Percentiles rank a stretch among this genome's conserved stretches.
Evolutionary conservation across 2,329 filamentous ascomycete species (phyloP).

Genomic region (Epichloe festucae): DNA sequence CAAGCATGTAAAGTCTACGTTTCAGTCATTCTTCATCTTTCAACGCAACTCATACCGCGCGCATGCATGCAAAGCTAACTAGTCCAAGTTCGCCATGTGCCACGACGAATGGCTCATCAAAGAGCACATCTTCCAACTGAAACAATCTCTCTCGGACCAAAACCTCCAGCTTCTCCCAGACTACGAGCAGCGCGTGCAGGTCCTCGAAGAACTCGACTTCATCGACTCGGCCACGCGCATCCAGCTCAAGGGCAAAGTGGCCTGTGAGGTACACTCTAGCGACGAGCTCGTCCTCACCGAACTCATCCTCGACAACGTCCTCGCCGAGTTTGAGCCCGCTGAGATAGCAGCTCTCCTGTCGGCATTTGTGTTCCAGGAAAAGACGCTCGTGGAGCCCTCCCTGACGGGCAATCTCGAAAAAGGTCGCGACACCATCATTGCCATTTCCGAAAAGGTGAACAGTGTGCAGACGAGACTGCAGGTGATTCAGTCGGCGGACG

Average conservation of each 20-base stretch:
- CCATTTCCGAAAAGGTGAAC: constrained; percentile 87
- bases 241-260: constrained; percentile 94
- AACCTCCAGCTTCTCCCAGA: constrained; percentile 92
- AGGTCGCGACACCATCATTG: constrained; percentile 74
- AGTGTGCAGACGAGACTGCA: constrained; percentile 79
- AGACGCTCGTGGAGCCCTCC: constrained; percentile 70
- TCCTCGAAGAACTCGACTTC: constrained; percentile 83
- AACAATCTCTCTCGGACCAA: constrained; percentile 85
- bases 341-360: constrained; percentile 93
- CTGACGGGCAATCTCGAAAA: constrained; percentile 71
- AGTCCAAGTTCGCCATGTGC: constrained; percentile 74
- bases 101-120: constrained; percentile 95
- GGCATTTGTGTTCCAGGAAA: constrained; percentile 95
- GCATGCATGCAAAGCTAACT: constrained; percentile 1
- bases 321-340: constrained; percentile 88
- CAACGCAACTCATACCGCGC: neutral
- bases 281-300: constrained; percentile 95
- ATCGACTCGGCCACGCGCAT: constrained; percentile 80
- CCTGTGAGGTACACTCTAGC: constrained; percentile 93
- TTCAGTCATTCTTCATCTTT: no score
- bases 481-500: constrained; percentile 80
- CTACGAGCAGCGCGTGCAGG: constrained; percentile 87
- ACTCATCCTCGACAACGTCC: constrained; percentile 88
- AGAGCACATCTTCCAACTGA: constrained; percentile 79
- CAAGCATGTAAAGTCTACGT: constrained; percentile 58